Percentiles rank a stretch among this genome's conserved stretches.
phyloP scores from a whole-genome alignment of 2,329 filamentous ascomycete genomes.

The Penicillium concentricum region DNA sequence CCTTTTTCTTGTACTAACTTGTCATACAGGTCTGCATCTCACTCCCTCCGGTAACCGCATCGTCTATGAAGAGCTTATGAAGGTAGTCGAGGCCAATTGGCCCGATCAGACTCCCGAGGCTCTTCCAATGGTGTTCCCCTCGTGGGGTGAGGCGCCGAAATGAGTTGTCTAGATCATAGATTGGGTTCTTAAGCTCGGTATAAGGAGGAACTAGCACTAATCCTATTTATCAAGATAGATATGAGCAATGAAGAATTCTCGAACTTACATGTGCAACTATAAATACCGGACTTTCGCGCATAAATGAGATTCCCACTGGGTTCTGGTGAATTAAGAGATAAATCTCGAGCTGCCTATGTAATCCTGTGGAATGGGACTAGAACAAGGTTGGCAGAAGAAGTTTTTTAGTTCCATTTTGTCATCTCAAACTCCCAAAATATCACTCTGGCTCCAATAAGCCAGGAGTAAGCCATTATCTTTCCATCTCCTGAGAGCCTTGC shows the following conservation, averaged over 20 bases:
- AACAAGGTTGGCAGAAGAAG: too few species aligned
- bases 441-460: too few species aligned
- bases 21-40: constrained; percentile 56
- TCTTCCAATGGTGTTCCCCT: constrained; percentile 54
- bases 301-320: too few species aligned
- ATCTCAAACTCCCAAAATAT: too few species aligned
- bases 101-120: constrained; percentile 56
- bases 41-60: constrained; percentile 56
- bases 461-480: too few species aligned
- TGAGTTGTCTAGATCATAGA: constrained; percentile 7
- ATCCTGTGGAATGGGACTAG: too few species aligned
- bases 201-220: neutral
- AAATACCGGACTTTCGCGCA: neutral
- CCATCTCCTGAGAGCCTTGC: too few species aligned
- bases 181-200: neutral
- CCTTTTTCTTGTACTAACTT: constrained; percentile 7
- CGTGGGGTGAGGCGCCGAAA: constrained; percentile 50
- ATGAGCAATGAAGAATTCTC: neutral
- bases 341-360: too few species aligned
- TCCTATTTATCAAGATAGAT: neutral
- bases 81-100: constrained; percentile 51
- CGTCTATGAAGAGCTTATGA: constrained; percentile 55
- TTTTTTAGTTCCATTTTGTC: too few species aligned
- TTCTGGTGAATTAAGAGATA: too few species aligned
- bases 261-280: neutral